Conservation (phyloP, 164 flowering plant species). For the Vitis riparia region DNA sequence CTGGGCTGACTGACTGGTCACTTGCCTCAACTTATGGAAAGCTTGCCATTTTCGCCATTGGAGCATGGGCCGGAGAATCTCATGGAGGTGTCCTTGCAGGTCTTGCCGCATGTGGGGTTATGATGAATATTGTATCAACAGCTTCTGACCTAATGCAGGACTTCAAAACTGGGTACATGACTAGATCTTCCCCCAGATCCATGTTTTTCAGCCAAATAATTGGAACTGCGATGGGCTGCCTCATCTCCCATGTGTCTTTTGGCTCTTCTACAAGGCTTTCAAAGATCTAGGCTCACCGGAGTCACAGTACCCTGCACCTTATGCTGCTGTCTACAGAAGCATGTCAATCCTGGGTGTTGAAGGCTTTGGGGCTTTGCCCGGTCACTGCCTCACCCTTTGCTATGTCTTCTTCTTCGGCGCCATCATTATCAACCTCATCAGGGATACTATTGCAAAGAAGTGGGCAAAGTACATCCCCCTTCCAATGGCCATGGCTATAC, state of each 20-base stretch:
- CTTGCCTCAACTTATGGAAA: slow-evolving; percentile 58
- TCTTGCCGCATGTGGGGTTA: slow-evolving; percentile 57
- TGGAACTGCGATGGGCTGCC: slow-evolving; percentile 57
- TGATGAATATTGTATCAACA: slow-evolving; percentile 63
- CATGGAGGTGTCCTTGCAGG: slow-evolving; percentile 54
- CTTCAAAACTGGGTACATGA: slow-evolving; percentile 61
- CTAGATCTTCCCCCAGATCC: slow-evolving; percentile 45
- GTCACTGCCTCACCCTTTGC: slow-evolving; percentile 33
- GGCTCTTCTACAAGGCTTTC: slow-evolving; percentile 53
- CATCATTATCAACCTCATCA: slow-evolving; percentile 1
- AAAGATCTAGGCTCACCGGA: slow-evolving; percentile 15
- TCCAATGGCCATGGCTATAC: slow-evolving; percentile 62
- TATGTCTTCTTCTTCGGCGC: slow-evolving; percentile 21
- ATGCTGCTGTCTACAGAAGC: slow-evolving; percentile 33
- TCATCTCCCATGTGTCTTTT: slow-evolving; percentile 49
- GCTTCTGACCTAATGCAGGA: slow-evolving; percentile 65
- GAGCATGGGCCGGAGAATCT: slow-evolving; percentile 43
- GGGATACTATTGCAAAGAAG: not conserved
- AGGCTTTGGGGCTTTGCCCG: slow-evolving; percentile 42
- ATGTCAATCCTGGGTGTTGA: slow-evolving; percentile 47
- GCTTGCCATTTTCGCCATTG: slow-evolving; percentile 45
- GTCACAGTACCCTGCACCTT: slow-evolving; percentile 42
- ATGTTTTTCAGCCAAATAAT: slow-evolving; percentile 56
- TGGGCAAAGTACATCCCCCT: slow-evolving; percentile 29
- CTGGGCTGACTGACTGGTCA: slow-evolving; percentile 62